phyloP scores from a whole-genome alignment of 1,284 basidiomycete species.

The Trametes sp. region DNA sequence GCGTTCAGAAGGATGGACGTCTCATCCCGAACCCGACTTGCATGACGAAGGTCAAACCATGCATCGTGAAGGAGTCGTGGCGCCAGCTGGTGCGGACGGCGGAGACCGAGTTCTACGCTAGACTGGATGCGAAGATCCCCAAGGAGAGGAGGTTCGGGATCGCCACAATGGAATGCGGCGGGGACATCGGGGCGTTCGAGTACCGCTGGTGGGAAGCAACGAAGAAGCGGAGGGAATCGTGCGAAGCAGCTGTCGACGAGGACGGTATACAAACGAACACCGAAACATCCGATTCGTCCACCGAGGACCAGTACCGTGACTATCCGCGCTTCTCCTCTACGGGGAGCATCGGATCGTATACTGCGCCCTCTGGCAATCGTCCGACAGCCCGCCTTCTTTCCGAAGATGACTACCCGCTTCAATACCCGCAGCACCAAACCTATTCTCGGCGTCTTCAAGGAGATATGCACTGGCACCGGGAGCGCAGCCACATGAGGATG shows the following conservation, averaged over 20 bases:
- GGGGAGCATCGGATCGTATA: background rate
- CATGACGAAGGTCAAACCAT: background rate
- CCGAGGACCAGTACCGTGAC: too few relatives aligned
- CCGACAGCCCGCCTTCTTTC: background rate
- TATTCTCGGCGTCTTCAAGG: conserved; percentile 14
- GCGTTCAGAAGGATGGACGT: conserved; percentile 1
- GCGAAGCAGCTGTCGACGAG: too few relatives aligned
- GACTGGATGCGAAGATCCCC: conserved; percentile 7
- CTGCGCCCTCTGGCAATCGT: background rate
- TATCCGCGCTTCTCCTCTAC: background rate
- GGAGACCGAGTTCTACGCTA: conserved; percentile 18
- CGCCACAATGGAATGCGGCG: conserved; percentile 15
- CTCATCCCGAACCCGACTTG: conserved; percentile 3
- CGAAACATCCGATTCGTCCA: background rate
- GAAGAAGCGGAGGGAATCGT: background rate
- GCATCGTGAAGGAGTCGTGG: conserved; percentile 31
- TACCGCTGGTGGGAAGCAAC: conserved; percentile 13
- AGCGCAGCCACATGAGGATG: conserved; percentile 30
- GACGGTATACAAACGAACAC: background rate
- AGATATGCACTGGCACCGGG: background rate
- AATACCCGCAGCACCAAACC: conserved; percentile 21
- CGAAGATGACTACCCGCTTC: conserved; percentile 1
- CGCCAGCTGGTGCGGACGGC: conserved; percentile 15
- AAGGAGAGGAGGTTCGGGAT: conserved; percentile 9
- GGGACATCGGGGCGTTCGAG: conserved; percentile 19